These are phyloP conservation scores for Avena sativa DNA, from an alignment of 176 grass and related monocot species.

Conservation along the genomic window DNA sequence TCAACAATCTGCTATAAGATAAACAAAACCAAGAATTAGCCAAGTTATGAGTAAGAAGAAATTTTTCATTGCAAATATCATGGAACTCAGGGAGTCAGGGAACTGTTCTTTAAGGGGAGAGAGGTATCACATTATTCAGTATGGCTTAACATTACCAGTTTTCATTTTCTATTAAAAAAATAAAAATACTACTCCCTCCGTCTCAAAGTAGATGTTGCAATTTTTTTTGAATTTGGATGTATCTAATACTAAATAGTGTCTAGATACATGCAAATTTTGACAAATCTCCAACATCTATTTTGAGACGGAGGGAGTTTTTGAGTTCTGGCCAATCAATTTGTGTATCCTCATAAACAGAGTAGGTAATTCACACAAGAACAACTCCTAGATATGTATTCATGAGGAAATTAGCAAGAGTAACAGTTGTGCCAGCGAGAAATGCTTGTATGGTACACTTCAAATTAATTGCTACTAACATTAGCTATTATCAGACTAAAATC, in stretches of 20 bases:
- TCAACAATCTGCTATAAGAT: not conserved
- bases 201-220: no score
- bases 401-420: not conserved
- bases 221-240: no score
- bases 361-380: not conserved
- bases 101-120: not conserved
- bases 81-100: not conserved
- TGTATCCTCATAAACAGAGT: not conserved
- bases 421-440: not conserved
- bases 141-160: not conserved
- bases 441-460: not conserved
- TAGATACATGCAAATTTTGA: no score
- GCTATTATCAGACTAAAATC: not conserved
- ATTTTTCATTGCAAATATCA: not conserved
- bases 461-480: not conserved
- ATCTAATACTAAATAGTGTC: no score
- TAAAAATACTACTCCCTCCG: not conserved
- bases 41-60: not conserved
- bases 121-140: not conserved
- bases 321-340: not conserved
- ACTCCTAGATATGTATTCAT: not conserved
- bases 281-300: no score
- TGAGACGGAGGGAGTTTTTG: not conserved
- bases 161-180: not conserved
- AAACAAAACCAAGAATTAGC: not conserved